Percentiles rank a stretch among this genome's conserved stretches.
Conservation (phyloP, 371 early-diverging fungal genomes). For the Mortierella sp. region DNA sequence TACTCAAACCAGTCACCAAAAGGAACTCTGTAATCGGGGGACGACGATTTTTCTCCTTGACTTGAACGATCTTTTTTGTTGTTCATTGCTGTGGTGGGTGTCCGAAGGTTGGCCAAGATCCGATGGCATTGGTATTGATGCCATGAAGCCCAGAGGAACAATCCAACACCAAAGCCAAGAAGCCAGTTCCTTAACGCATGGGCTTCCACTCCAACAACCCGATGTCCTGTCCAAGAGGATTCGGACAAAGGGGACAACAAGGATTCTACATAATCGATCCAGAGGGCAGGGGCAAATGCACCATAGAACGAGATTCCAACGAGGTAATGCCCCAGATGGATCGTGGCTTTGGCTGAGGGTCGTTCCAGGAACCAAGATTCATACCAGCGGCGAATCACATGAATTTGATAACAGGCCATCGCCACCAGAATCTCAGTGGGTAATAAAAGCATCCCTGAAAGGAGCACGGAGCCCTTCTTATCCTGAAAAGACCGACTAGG, state of each 20-base stretch:
- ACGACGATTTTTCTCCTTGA: no score
- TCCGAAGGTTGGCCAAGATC: constrained; percentile 70
- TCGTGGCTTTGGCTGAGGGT: constrained; percentile 63
- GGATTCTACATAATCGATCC: constrained; percentile 60
- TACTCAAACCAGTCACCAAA: constrained; percentile 77
- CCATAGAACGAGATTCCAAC: constrained; percentile 77
- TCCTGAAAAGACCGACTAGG: background rate
- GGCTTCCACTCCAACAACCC: no score
- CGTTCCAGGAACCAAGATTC: constrained; percentile 71
- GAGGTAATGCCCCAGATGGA: constrained; percentile 76
- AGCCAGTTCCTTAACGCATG: no score
- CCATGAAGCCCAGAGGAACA: constrained; percentile 61
- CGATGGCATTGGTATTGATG: constrained; percentile 76
- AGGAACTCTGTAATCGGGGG: constrained; percentile 63
- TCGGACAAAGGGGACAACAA: constrained; percentile 39
- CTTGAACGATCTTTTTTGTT: background rate
- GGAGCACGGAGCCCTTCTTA: background rate
- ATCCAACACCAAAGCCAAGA: background rate
- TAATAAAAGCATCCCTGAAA: background rate
- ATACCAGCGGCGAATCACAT: constrained; percentile 69
- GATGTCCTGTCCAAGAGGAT: background rate
- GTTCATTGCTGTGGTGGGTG: background rate
- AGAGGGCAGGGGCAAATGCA: constrained; percentile 60
- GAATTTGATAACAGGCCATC: constrained; percentile 60
- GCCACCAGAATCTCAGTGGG: constrained; percentile 51